Conservation (phyloP, 768 basidiomycete genomes). For the Leccinum aurantiacum region DNA sequence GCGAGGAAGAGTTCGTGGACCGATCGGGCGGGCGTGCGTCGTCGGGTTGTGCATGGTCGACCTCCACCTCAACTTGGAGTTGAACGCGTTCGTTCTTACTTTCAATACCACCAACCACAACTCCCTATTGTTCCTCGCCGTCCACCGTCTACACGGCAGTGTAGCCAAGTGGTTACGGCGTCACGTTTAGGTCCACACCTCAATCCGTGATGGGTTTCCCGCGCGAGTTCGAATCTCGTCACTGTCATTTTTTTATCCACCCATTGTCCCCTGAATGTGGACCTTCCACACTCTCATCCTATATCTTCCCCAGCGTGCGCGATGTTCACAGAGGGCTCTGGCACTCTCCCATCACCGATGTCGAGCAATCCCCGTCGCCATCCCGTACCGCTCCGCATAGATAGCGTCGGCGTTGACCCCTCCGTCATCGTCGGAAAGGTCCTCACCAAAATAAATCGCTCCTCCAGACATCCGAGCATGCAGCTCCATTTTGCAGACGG, state of each 20-base stretch:
- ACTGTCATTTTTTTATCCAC: constrained; percentile 40
- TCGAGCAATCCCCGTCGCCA: constrained; percentile 31
- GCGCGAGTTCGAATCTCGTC: constrained; percentile 63
- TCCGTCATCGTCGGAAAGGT: constrained; percentile 44
- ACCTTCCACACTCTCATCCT: neutral
- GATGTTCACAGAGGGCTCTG: constrained; percentile 13
- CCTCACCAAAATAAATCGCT: constrained; percentile 40
- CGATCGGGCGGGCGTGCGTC: constrained; percentile 44
- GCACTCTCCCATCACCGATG: constrained; percentile 24
- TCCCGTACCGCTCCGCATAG: constrained; percentile 37
- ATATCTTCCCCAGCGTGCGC: constrained; percentile 8
- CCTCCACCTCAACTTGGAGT: neutral
- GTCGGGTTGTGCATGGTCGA: constrained; percentile 26
- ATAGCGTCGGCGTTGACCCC: constrained; percentile 40
- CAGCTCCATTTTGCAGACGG: constrained; percentile 49
- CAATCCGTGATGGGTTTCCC: constrained; percentile 57
- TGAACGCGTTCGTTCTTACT: constrained; percentile 5
- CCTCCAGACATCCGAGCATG: constrained; percentile 44
- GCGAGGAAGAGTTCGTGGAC: constrained; percentile 48
- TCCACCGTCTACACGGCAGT: constrained; percentile 35
- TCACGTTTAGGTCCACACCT: constrained; percentile 49
- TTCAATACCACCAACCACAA: neutral
- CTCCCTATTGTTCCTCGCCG: neutral
- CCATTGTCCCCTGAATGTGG: constrained; percentile 7
- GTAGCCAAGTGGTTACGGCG: constrained; percentile 62